Conservation (phyloP, 805 yeast species). For the Candida coleopterorum region DNA sequence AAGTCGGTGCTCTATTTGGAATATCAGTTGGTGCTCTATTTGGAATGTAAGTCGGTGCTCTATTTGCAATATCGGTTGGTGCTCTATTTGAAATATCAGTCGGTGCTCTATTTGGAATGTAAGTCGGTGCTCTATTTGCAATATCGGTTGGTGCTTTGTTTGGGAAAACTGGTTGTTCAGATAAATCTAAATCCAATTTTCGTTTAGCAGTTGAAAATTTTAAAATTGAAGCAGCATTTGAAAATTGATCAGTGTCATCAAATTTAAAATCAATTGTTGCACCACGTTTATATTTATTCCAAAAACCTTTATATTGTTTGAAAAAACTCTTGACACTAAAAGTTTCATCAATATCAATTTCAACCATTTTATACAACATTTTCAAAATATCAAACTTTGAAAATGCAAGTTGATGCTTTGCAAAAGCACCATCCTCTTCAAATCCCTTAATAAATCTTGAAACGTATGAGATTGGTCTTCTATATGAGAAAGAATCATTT, state of each 20-base stretch:
- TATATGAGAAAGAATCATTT: slow-evolving; percentile 9
- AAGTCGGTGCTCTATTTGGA: slow-evolving; percentile 16
- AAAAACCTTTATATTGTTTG: slow-evolving; percentile 12
- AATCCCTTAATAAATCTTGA: slow-evolving; percentile 26
- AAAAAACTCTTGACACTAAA: slow-evolving; percentile 8
- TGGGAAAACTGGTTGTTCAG: neutral
- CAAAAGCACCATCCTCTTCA: slow-evolving; percentile 5
- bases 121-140: slow-evolving; percentile 8
- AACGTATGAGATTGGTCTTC: slow-evolving; percentile 15
- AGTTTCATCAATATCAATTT: slow-evolving; percentile 1
- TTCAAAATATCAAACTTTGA: slow-evolving; percentile 11
- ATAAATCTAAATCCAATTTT: neutral
- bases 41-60: slow-evolving; percentile 7
- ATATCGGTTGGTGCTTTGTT: neutral
- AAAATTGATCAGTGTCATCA: neutral
- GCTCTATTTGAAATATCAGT: slow-evolving; percentile 25
- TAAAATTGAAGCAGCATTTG: neutral
- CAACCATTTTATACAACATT: slow-evolving; percentile 16
- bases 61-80: slow-evolving; percentile 8
- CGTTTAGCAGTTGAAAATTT: slow-evolving; percentile 7
- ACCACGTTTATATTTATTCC: slow-evolving; percentile 7
- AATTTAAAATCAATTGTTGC: neutral
- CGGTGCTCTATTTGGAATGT: slow-evolving; percentile 22
- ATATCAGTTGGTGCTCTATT: slow-evolving; percentile 30
- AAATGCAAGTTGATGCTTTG: slow-evolving; percentile 16